phyloP scores from a whole-genome alignment of 1,139 yeast species.

The Hanseniaspora uvarum region DNA sequence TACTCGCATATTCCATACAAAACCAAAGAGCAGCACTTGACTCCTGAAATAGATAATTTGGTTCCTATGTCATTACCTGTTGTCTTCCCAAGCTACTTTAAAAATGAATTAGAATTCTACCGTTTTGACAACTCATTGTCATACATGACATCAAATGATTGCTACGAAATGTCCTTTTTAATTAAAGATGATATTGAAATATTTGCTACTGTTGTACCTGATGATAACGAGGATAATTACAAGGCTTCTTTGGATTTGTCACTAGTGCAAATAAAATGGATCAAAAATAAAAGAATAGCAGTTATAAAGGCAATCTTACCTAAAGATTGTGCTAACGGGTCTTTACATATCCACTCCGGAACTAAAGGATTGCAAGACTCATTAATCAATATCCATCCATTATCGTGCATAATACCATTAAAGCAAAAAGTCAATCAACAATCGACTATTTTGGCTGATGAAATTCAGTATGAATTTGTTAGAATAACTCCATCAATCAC shows the following conservation, averaged over 20 bases:
- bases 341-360: conserved; percentile 67
- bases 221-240: conserved; percentile 19
- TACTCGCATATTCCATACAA: conserved; percentile 80
- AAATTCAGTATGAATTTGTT: conserved; percentile 42
- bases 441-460: conserved; percentile 26
- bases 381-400: conserved; percentile 52
- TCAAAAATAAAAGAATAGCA: conserved; percentile 52
- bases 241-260: conserved; percentile 42
- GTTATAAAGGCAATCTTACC: conserved; percentile 77
- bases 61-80: conserved; percentile 76
- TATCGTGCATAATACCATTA: conserved; percentile 68
- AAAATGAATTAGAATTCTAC: conserved; percentile 46
- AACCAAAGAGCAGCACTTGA: conserved; percentile 69
- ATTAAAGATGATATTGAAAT: conserved; percentile 63
- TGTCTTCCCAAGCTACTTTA: conserved; percentile 69
- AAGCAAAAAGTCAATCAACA: conserved; percentile 60
- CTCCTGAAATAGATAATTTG: conserved; percentile 71
- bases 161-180: conserved; percentile 65
- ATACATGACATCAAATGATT: conserved; percentile 60
- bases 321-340: conserved; percentile 54
- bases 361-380: conserved; percentile 52
- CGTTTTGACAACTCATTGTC: conserved; percentile 72
- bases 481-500: conserved; percentile 63
- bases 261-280: conserved; percentile 69
- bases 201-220: conserved; percentile 34